Conservation (phyloP, 495 filamentous ascomycete genomes). For the Penicillium malachiteum region DNA sequence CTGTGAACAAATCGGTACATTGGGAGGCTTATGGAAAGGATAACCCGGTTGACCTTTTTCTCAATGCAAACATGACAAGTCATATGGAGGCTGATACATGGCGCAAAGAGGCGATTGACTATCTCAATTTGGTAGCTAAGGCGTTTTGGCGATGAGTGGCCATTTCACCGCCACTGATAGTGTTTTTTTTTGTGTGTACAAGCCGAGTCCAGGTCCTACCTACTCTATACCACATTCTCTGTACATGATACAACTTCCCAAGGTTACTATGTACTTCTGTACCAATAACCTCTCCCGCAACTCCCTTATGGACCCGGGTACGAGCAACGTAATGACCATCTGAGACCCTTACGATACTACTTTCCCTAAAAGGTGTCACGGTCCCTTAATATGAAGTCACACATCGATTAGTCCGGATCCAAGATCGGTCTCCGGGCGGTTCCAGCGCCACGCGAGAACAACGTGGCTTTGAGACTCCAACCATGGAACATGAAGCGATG, state of each 20-base stretch:
- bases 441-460: conserved; percentile 1
- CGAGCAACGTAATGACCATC: not conserved
- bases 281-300: not conserved
- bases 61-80: conserved; percentile 49
- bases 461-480: not conserved
- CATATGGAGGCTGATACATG: conserved; percentile 50
- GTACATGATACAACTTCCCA: not conserved
- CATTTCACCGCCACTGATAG: too few species aligned
- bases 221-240: not conserved
- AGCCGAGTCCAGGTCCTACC: not conserved
- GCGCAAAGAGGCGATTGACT: conserved; percentile 44
- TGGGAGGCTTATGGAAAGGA: conserved; percentile 47
- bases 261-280: not conserved
- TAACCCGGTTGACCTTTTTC: conserved; percentile 44
- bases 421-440: not conserved
- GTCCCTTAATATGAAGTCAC: not conserved
- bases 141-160: conserved; percentile 23
- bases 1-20: conserved; percentile 26
- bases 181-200: not conserved
- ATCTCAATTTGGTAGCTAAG: conserved; percentile 30
- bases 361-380: not conserved
- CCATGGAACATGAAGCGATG: not conserved
- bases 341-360: not conserved
- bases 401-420: not conserved
- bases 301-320: not conserved